Percentiles rank a stretch among this genome's conserved stretches.
Conservation (phyloP, 352 stramenopile genomes). For the Phytophthora cactorum region DNA sequence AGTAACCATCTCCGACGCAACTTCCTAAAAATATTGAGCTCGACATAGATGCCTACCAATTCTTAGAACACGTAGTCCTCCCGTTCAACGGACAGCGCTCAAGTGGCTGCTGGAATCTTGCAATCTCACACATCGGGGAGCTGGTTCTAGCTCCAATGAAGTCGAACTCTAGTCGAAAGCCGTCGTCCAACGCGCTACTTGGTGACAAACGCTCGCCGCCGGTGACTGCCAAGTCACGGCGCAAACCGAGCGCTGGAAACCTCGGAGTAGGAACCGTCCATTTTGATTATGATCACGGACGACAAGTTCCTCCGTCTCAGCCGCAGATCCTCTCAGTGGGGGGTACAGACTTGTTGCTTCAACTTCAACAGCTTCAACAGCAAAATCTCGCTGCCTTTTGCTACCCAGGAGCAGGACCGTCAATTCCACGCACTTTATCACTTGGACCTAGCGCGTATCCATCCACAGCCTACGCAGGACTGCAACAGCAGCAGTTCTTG, state of each 20-base stretch:
- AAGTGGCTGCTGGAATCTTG: neutral
- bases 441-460: conserved; percentile 23
- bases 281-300: conserved; percentile 25
- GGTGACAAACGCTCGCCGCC: conserved; percentile 25
- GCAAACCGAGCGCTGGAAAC: conserved; percentile 14
- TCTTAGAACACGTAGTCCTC: neutral
- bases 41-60: neutral
- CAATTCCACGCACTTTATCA: conserved; percentile 28
- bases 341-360: conserved; percentile 44
- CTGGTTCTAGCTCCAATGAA: conserved; percentile 19
- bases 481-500: conserved; percentile 28
- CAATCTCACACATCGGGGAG: neutral
- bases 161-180: conserved; percentile 25
- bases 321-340: conserved; percentile 25
- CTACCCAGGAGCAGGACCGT: conserved; percentile 28
- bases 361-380: conserved; percentile 56
- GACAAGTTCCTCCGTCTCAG: conserved; percentile 19
- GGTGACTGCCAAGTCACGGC: conserved; percentile 23
- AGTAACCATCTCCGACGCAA: neutral
- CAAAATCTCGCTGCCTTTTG: conserved; percentile 47
- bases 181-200: conserved; percentile 28
- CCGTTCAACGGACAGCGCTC: neutral
- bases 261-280: conserved; percentile 1
- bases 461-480: conserved; percentile 19
- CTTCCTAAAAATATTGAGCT: conserved; percentile 18